Evolutionary conservation across 768 basidiomycete species (phyloP).

Genomic region (Neoboletus brunneissimus): DNA sequence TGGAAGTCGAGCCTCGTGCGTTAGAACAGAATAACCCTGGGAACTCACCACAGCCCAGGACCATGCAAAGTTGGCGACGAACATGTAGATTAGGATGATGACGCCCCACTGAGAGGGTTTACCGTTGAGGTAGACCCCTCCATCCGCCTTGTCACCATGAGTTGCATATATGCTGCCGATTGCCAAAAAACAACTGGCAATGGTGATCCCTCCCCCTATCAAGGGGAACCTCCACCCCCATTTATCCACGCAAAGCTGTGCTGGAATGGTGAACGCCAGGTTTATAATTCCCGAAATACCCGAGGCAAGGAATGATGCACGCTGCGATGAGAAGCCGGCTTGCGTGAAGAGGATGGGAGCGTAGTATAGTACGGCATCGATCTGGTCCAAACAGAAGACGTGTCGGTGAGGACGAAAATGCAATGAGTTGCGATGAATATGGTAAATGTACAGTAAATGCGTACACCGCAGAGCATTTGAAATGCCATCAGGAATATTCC

Average conservation of each 20-base stretch:
- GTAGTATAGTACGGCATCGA: conserved; percentile 35
- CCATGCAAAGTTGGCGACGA: conserved; percentile 41
- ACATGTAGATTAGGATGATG: conserved; percentile 47
- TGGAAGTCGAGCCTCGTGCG: background rate
- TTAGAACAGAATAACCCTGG: background rate
- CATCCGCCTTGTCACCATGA: conserved; percentile 31
- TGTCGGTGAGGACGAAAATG: background rate
- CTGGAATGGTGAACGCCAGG: conserved; percentile 37
- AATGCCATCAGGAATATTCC: conserved; percentile 45
- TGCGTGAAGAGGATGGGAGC: conserved; percentile 49
- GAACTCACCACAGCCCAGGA: conserved; percentile 42
- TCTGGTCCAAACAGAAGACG: conserved; percentile 12
- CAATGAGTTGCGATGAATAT: background rate
- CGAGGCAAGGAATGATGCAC: conserved; percentile 49
- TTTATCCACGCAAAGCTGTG: conserved; percentile 40
- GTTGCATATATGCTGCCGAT: conserved; percentile 45
- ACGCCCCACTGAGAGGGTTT: conserved; percentile 35
- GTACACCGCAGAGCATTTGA: conserved; percentile 37
- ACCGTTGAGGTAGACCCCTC: conserved; percentile 21
- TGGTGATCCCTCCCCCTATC: conserved; percentile 42
- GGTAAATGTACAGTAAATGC: conserved; percentile 1
- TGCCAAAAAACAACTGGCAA: conserved; percentile 38
- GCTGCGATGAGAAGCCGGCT: conserved; percentile 46
- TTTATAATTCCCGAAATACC: conserved; percentile 48
- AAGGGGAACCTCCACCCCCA: conserved; percentile 37